Evolutionary conservation across 192 early-diverging fungal species (phyloP), one percentile per base, ranked within the genome.

Genomic region (Geranomyces variabilis): DNA sequence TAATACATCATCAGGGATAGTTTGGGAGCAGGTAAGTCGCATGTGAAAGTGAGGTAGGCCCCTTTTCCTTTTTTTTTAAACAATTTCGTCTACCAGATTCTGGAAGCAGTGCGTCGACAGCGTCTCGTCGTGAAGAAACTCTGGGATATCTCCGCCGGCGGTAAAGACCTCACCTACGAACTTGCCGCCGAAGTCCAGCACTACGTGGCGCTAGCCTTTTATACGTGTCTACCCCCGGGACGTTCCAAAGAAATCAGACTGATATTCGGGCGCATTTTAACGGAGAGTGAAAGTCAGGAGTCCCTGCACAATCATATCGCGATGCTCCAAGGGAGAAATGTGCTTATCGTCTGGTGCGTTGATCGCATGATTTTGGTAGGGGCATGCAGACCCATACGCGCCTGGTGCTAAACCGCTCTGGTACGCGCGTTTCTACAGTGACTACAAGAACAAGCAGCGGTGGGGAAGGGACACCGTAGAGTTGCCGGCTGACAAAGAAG

Each of bases 231-330:
- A 26, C 66, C 66, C 8, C 66, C 49, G 5, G 24, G 28, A 1
- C 1, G 66, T n/a, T n/a, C n/a, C 53, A 61, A 61, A 28, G 59
- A 61, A 36, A 33, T 61, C 19, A 5, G 59, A 2, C 59, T 61
- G 6, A 24, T 61, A 7, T 9, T 24, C 26, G 63, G 22, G 1
- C 29, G 63, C 17, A 47, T 65, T 15, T 24, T 65, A 12, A n/a
- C 48, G 24, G 31, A 67, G 22, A 45, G 36, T 22, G 63, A 65
- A 45, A 65, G 63, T 21, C 36, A 45, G 41, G 22, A 6, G 13
- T 65, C 63, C 2, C 43, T 45, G 36, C 63, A 65, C 2, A 65
- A 65, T 21, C 63, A 65, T 65, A 47, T 65, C 21, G n/a, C 63
- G 1, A 45, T 22, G 2, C 2, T 13, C 3, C 63, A 65, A 5